phyloP scores from a whole-genome alignment of 805 yeast species.

The Candida wancherniae region DNA sequence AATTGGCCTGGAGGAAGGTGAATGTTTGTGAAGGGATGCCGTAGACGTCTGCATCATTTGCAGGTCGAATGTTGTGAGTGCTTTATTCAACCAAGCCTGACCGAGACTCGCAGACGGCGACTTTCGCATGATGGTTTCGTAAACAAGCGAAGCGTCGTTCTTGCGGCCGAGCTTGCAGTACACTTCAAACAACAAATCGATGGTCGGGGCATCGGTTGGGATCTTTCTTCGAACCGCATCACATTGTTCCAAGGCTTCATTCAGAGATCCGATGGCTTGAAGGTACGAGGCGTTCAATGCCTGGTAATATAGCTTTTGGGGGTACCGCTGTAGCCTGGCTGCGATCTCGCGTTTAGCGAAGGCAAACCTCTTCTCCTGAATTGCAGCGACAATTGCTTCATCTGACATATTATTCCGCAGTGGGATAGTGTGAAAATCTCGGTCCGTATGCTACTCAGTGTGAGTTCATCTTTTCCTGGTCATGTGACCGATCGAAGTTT shows the following conservation, averaged over 20 bases:
- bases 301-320: slow-evolving; percentile 51
- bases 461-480: slow-evolving; percentile 3
- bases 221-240: slow-evolving; percentile 25
- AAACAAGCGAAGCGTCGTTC: slow-evolving; percentile 43
- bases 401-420: slow-evolving; percentile 16
- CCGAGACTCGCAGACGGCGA: slow-evolving; percentile 48
- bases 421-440: background rate
- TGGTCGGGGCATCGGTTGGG: slow-evolving; percentile 54
- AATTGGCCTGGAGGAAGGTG: slow-evolving; percentile 24
- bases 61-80: slow-evolving; percentile 45
- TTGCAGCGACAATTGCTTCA: slow-evolving; percentile 34
- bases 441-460: background rate
- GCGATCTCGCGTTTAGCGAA: slow-evolving; percentile 48
- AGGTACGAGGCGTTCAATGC: slow-evolving; percentile 40
- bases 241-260: slow-evolving; percentile 30
- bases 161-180: slow-evolving; percentile 30
- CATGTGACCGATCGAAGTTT: slow-evolving; percentile 3
- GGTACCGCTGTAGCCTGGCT: slow-evolving; percentile 48
- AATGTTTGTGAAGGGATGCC: slow-evolving; percentile 19
- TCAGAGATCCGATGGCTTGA: slow-evolving; percentile 27
- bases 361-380: slow-evolving; percentile 49
- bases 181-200: slow-evolving; percentile 44
- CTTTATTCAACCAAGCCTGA: slow-evolving; percentile 53
- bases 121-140: slow-evolving; percentile 54
- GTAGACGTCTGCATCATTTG: slow-evolving; percentile 51